Evolutionary conservation across 257 asterid species (phyloP).

Genomic region (Solanum rostratum): DNA sequence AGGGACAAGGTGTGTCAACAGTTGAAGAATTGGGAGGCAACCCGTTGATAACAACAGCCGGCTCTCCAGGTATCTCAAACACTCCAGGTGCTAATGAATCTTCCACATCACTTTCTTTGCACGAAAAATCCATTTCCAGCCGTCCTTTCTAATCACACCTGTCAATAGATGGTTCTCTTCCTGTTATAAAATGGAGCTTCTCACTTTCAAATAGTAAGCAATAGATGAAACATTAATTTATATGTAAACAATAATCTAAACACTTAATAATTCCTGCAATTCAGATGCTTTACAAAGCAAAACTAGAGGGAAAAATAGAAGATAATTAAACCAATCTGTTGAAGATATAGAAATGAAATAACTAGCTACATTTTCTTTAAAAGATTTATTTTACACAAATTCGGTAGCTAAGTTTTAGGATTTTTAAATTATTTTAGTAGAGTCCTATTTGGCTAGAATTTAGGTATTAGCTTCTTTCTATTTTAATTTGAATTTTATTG

Average conservation of each 20-base stretch:
- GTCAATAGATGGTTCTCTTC: no score
- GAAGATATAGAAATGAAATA: no score
- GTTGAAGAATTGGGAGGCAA: slow-evolving; percentile 34
- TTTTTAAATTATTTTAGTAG: no score
- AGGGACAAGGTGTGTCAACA: slow-evolving; percentile 4
- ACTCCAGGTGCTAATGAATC: slow-evolving; percentile 16
- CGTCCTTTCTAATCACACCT: no score
- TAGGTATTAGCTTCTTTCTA: no score
- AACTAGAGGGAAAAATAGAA: neutral
- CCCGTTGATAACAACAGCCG: slow-evolving; percentile 43
- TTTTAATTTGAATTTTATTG: no score
- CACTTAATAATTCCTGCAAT: neutral
- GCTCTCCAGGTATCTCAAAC: slow-evolving; percentile 47
- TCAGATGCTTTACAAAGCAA: neutral
- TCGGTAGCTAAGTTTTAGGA: no score
- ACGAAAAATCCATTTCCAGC: slow-evolving; percentile 30
- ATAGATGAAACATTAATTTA: neutral
- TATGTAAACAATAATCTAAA: neutral
- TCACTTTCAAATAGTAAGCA: neutral
- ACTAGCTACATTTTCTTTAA: no score
- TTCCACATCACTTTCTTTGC: slow-evolving; percentile 5
- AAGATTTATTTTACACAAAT: no score
- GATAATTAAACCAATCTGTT: neutral
- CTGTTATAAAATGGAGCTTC: neutral
- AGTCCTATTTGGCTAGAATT: no score